Conservation (phyloP, 176 grass and related monocot genomes). For the Saccharum spontaneum region DNA sequence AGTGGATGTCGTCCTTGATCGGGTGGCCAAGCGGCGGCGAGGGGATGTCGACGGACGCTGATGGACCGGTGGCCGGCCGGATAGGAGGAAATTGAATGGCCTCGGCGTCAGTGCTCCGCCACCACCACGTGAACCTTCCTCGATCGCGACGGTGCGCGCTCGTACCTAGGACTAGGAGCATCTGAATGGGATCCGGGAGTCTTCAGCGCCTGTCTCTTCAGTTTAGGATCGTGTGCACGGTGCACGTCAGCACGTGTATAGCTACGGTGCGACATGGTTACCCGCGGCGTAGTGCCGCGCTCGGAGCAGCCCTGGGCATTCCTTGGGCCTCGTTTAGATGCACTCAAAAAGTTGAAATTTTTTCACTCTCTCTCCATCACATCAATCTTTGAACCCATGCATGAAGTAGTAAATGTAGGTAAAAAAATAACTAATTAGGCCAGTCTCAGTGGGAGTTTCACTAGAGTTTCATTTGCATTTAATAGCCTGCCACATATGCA, state of each 20-base stretch:
- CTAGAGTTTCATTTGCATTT: too few species aligned
- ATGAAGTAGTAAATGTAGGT: too few species aligned
- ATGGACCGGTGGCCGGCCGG: background rate
- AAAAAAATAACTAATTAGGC: too few species aligned
- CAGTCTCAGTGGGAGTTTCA: too few species aligned
- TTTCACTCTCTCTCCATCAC: too few species aligned
- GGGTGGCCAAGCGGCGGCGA: conserved; percentile 35
- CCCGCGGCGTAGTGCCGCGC: background rate
- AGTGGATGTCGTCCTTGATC: conserved; percentile 38
- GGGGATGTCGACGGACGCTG: background rate
- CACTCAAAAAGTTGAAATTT: too few species aligned
- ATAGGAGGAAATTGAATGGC: background rate
- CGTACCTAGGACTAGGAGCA: background rate
- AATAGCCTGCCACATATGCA: too few species aligned
- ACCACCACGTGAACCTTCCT: background rate
- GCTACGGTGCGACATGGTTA: background rate
- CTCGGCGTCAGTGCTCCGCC: background rate
- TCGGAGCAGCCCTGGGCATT: background rate
- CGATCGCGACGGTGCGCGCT: background rate
- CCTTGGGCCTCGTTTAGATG: too few species aligned
- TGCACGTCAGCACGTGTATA: background rate
- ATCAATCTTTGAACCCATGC: too few species aligned
- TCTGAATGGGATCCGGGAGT: background rate
- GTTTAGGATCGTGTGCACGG: background rate
- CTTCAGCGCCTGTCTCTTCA: too few species aligned